Percentiles rank a stretch among this genome's conserved stretches.
Conservation (phyloP, 2,329 filamentous ascomycete species). For the Aspergillus fijiensis region DNA sequence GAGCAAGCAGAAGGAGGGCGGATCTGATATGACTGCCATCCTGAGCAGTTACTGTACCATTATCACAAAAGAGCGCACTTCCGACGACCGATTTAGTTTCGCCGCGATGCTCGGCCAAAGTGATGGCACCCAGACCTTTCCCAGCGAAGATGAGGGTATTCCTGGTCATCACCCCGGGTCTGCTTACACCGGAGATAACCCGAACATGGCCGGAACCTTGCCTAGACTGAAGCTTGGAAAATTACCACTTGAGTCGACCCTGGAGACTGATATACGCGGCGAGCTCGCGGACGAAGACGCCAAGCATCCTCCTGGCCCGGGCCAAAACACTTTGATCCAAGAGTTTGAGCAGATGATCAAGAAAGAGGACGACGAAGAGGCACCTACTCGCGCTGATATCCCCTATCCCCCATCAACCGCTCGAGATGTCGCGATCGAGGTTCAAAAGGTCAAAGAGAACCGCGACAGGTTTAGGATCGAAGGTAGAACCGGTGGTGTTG, state of each 20-base stretch:
- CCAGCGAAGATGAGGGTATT: constrained; percentile 67
- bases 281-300: constrained; percentile 83
- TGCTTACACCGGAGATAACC: constrained; percentile 59
- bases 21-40: constrained; percentile 72
- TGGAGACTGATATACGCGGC: constrained; percentile 81
- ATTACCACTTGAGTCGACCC: constrained; percentile 76
- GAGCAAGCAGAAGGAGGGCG: constrained; percentile 77
- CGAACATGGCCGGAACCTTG: constrained; percentile 56
- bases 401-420: constrained; percentile 85
- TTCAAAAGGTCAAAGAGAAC: constrained; percentile 90
- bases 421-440: constrained; percentile 88
- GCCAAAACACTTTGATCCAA: constrained; percentile 73
- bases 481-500: constrained; percentile 76
- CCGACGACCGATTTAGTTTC: constrained; percentile 59
- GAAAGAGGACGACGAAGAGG: constrained; percentile 83
- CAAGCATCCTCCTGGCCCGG: constrained; percentile 68
- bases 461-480: constrained; percentile 89
- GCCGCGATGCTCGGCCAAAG: constrained; percentile 58
- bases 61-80: constrained; percentile 58
- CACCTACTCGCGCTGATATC: constrained; percentile 72
- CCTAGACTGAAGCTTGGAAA: constrained; percentile 73
- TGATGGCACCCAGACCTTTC: constrained; percentile 54
- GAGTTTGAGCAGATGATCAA: constrained; percentile 88
- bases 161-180: constrained; percentile 66
- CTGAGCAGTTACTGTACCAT: constrained; percentile 63